phyloP scores from a whole-genome alignment of 1,139 yeast species.

The Candida tropicalis region DNA sequence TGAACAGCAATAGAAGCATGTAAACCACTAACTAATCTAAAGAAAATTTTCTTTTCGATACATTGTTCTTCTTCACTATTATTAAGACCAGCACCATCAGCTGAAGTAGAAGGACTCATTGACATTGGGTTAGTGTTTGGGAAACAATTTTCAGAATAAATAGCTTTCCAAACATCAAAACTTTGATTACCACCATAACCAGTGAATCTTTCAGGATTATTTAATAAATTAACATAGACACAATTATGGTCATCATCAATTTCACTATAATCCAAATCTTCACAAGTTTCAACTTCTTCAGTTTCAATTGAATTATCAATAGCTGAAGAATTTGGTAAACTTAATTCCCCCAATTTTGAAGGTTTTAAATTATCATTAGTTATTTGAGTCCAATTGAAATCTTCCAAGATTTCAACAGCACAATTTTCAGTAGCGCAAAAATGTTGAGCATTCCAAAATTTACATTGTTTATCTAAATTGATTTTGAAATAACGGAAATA shows the following conservation, averaged over 20 bases:
- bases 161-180: slow-evolving; percentile 89
- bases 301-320: slow-evolving; percentile 22
- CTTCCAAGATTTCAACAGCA: slow-evolving; percentile 74
- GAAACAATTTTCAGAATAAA: slow-evolving; percentile 91
- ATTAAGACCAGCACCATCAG: slow-evolving; percentile 10
- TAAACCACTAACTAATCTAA: slow-evolving; percentile 86
- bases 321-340: slow-evolving; percentile 23
- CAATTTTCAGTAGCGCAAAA: slow-evolving; percentile 93
- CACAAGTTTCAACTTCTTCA: slow-evolving; percentile 28
- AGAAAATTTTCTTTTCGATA: slow-evolving; percentile 83
- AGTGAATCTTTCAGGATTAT: slow-evolving; percentile 94
- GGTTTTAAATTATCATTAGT: slow-evolving; percentile 73
- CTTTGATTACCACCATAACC: slow-evolving; percentile 96
- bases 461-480: slow-evolving; percentile 84
- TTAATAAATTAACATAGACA: slow-evolving; percentile 81
- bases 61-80: slow-evolving; percentile 56
- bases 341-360: slow-evolving; percentile 61
- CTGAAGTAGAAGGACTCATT: slow-evolving; percentile 16
- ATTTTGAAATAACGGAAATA: slow-evolving; percentile 87
- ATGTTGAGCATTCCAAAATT: slow-evolving; percentile 82
- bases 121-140: slow-evolving; percentile 51
- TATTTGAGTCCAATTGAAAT: slow-evolving; percentile 64
- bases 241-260: slow-evolving; percentile 64
- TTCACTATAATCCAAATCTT: slow-evolving; percentile 56
- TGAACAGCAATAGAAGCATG: slow-evolving; percentile 97